Base-by-base conservation (phyloP, 2,329 filamentous ascomycete genomes). In the Aspergillus amoenus region DNA sequence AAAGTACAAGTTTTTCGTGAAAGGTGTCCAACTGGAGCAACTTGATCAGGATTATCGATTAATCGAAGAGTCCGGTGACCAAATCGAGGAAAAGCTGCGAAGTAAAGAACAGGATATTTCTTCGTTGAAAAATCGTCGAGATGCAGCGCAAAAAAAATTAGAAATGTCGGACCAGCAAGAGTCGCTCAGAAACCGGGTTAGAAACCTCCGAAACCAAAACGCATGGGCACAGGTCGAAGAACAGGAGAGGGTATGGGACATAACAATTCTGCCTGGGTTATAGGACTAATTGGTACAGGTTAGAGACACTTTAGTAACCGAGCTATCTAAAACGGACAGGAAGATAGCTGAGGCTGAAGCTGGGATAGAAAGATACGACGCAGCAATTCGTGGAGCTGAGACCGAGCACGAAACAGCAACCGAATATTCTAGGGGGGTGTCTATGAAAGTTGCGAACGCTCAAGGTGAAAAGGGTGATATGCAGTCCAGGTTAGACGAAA, bases 1-100 rank as follows among this genome's bases (percentile, higher is more conserved):
- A 59, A 99, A 99, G 72, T 99, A 97, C 80, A 94, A 91, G 64
- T 97, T 97, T 68, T 99, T 99, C 70, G 84, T 96, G 59, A 91
- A 93, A 66, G 94, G 94, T 24, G 95, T 96, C 0, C 93, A 97
- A 67, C 83, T 99, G 1, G 91, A 97, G 71, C 88, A 93, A 65
- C 82, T 99, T 9, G 91, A 96, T 70, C 88, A 91, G 60, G 94
- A 99, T 69, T 99, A 99, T 73, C 85, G 87, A 57, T 79, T 96
- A 56, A 86, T 97, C 13, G 86, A 89, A 59, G 88, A 96, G 63
- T 88, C 85, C 3, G 80, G 94, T 18, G 89, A 96, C 62, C 84
- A 84, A 34, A 90, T 88, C 57, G 82, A 88, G 55, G 79, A 79
- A 32, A 89, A 88, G 64, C 76, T 91, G 1, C 76, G 80, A 9